Conservation (phyloP, 352 stramenopile species). For the Globisporangium megalacanthum region DNA sequence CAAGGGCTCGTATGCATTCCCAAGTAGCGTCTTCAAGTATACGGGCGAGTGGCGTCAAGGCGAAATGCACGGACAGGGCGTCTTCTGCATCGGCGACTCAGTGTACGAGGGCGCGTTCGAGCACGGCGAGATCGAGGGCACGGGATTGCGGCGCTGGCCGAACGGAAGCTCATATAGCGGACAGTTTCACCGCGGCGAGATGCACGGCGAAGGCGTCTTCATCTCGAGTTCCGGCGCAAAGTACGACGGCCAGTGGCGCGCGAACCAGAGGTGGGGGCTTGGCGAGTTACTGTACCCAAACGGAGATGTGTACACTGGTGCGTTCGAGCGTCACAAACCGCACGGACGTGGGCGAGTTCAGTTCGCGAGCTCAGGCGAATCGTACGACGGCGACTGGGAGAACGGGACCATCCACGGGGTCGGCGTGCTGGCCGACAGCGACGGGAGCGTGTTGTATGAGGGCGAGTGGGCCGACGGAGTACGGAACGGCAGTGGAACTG, state of each 20-base stretch:
- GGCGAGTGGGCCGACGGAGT: slow-evolving; percentile 33
- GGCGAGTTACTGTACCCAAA: slow-evolving; percentile 29
- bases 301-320: slow-evolving; percentile 34
- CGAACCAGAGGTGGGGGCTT: slow-evolving; percentile 37
- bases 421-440: slow-evolving; percentile 17
- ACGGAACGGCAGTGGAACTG: slow-evolving; percentile 22
- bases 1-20: slow-evolving; percentile 41
- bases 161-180: slow-evolving; percentile 57
- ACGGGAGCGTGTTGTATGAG: slow-evolving; percentile 27
- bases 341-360: slow-evolving; percentile 32
- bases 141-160: slow-evolving; percentile 44
- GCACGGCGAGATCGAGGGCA: slow-evolving; percentile 54
- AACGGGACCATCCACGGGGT: slow-evolving; percentile 17
- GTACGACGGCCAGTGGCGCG: slow-evolving; percentile 50
- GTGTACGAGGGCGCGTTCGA: slow-evolving; percentile 53
- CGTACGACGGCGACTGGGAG: slow-evolving; percentile 42
- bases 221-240: slow-evolving; percentile 32
- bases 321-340: slow-evolving; percentile 33
- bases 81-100: slow-evolving; percentile 24
- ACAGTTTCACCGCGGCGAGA: slow-evolving; percentile 43
- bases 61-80: slow-evolving; percentile 48
- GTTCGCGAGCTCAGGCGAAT: slow-evolving; percentile 14
- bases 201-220: slow-evolving; percentile 45
- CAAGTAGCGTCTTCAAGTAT: slow-evolving; percentile 45
- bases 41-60: slow-evolving; percentile 56